Percentiles rank a stretch among this genome's conserved stretches.
These are phyloP conservation scores for Alternaria sp. DNA, from an alignment of 2,329 filamentous ascomycete species.

Conservation along the genomic window DNA sequence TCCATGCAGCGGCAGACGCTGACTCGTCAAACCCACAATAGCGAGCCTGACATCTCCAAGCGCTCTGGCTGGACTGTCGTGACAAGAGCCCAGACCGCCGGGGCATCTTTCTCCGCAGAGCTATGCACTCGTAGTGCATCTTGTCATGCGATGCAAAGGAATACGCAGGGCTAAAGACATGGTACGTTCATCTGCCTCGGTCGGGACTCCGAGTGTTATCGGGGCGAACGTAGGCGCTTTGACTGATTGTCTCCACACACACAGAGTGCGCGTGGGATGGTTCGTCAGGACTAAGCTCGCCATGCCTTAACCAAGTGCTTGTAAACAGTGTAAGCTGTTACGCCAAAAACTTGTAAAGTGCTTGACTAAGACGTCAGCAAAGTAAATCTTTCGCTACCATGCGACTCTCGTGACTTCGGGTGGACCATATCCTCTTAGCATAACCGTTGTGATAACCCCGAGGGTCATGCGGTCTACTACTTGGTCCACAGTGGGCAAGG, in stretches of 20 bases:
- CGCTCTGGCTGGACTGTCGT: constrained; percentile 74
- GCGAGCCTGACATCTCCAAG: constrained; percentile 78
- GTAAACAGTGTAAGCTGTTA: constrained; percentile 34
- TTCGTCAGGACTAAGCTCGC: constrained; percentile 71
- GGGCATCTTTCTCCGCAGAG: constrained; percentile 72
- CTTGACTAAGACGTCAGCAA: constrained; percentile 78
- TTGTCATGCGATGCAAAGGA: constrained; percentile 62
- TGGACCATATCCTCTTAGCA: constrained; percentile 64
- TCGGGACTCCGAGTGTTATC: constrained; percentile 78
- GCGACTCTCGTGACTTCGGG: constrained; percentile 71
- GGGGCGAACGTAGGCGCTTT: constrained; percentile 78
- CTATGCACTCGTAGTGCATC: constrained; percentile 76
- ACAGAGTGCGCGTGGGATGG: constrained; percentile 69
- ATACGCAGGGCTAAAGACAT: constrained; percentile 43
- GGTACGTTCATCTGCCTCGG: constrained; percentile 57
- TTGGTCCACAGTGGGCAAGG: constrained; percentile 75
- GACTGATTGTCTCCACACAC: constrained; percentile 70
- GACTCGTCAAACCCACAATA: constrained; percentile 85
- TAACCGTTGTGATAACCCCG: constrained; percentile 74
- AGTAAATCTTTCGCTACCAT: constrained; percentile 61
- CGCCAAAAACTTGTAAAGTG: constrained; percentile 75
- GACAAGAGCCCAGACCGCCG: constrained; percentile 71
- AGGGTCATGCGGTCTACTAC: constrained; percentile 76
- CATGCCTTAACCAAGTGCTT: constrained; percentile 73
- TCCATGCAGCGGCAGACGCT: constrained; percentile 84